Base-by-base conservation (phyloP, 2,329 filamentous ascomycete genomes). In the Epichloe coenophiala region DNA sequence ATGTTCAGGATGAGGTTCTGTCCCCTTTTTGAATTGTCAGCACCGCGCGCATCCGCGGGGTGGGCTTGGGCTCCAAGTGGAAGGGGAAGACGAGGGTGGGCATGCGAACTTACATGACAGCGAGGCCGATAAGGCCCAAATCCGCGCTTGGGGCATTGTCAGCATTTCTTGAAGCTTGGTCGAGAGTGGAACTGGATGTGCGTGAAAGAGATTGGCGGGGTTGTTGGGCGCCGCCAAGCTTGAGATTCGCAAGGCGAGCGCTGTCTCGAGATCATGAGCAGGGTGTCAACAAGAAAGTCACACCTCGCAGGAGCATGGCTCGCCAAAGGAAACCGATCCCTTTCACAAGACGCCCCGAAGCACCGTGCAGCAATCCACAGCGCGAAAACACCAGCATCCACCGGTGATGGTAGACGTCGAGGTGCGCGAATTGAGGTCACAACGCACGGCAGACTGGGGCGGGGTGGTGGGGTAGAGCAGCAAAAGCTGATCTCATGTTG, bases 1-100 rank as follows among this genome's bases (percentile, higher is more conserved):
- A 84, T 87, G 72, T 93, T 93, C 66, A 93, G 73, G 70, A 93
- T 90, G 72, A 93, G 75, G 76, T 91, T 93, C 77, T 90, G 84
- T 70, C 78, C 80, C 80, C 77, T 80, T 56, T 38, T 38, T 38
- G 13, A 47, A 51, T 19, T 21, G 40, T 50, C 37, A 52, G 49
- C 35, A 45, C 45, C 31, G 47, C 44, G 40, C 35, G 40, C 46
- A 47, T 19, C 27, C 23, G 11, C 9, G n/a, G 23, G n/a, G 37
- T 45, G 51, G 48, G 45, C 37, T 27, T 13, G 40, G 46, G 43
- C 46, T 39, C 15, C 38, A 46, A 49, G 39, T 37, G 42, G 31
- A 27, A n/a, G 15, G 5, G 4, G 23, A 13, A 17, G 33, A 15
- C 4, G 45, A 4, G 45, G 2, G 6, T 23, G 31, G 44, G 2